A percentile compares a stretch with the other conserved stretches of the same genome.
Evolutionary conservation across 2,329 filamentous ascomycete genomes (phyloP).

Genomic region (Exophiala oligosperma): DNA sequence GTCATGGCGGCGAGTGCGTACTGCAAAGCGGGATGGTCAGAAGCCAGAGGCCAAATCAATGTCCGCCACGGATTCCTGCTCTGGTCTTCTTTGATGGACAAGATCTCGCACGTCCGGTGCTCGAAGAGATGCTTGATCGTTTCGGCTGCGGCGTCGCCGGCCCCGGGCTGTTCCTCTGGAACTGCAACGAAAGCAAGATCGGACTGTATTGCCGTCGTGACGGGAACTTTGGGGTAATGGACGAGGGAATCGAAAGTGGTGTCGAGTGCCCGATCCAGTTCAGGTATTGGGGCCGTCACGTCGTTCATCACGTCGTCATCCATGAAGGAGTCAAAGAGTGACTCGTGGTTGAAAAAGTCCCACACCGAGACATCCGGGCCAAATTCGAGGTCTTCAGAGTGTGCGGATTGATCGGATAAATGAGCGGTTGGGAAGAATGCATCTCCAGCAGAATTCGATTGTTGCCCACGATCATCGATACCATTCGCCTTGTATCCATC

Average conservation of each 20-base stretch:
- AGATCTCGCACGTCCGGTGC: slow-evolving; percentile 7
- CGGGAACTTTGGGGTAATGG: neutral
- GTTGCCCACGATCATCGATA: too few relatives aligned
- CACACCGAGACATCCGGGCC: too few relatives aligned
- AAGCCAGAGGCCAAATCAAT: slow-evolving; percentile 16
- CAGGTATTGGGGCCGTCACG: neutral
- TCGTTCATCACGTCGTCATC: neutral
- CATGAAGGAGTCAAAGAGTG: neutral
- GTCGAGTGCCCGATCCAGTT: neutral
- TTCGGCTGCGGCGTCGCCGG: neutral
- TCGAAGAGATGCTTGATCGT: slow-evolving; percentile 15
- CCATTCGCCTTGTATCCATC: too few relatives aligned
- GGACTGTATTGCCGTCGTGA: too few relatives aligned
- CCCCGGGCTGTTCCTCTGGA: neutral
- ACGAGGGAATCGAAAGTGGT: too few relatives aligned
- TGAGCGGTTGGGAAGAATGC: too few relatives aligned
- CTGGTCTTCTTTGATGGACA: slow-evolving; percentile 21
- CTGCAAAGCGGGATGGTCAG: slow-evolving; percentile 10
- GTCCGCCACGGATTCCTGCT: slow-evolving; percentile 16
- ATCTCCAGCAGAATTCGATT: too few relatives aligned
- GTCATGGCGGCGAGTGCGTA: slow-evolving; percentile 21
- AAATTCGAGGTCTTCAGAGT: too few relatives aligned
- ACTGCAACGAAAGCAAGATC: too few relatives aligned
- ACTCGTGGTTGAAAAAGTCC: too few relatives aligned
- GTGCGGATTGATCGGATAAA: too few relatives aligned